Percentiles rank a stretch among this genome's conserved stretches.
Conservation (phyloP, 495 filamentous ascomycete genomes). For the Apiosordaria backusii region DNA sequence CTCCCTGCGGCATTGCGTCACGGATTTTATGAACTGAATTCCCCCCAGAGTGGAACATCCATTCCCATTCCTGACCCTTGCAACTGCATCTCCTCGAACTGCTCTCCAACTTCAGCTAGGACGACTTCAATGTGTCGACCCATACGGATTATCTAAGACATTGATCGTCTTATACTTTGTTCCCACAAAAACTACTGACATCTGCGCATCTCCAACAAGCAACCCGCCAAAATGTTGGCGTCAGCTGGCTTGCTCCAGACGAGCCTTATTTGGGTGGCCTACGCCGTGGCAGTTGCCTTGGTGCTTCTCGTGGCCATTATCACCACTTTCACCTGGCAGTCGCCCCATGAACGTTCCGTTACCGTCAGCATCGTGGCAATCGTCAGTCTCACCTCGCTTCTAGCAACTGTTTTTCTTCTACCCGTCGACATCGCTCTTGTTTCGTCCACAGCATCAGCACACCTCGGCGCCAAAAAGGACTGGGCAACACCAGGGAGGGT, state of each 20-base stretch:
- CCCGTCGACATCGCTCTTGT: slow-evolving; percentile 95
- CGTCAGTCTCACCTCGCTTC: slow-evolving; percentile 75
- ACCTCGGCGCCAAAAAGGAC: slow-evolving; percentile 79
- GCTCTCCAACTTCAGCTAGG: background rate
- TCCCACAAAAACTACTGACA: background rate
- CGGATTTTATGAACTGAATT: slow-evolving; percentile 8
- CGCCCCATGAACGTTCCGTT: slow-evolving; percentile 76
- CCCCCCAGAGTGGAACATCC: background rate
- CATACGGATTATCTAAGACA: background rate
- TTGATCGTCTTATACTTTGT: background rate
- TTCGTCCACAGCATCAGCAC: slow-evolving; percentile 75
- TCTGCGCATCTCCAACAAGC: background rate
- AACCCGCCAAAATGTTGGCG: slow-evolving; percentile 46
- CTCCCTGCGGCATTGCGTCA: slow-evolving; percentile 30
- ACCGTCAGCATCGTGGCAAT: slow-evolving; percentile 79
- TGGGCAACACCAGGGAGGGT: slow-evolving; percentile 85
- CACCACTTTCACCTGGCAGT: slow-evolving; percentile 84
- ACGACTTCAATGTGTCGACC: background rate
- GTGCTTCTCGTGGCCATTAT: slow-evolving; percentile 68
- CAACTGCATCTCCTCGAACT: background rate
- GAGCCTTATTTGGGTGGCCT: slow-evolving; percentile 89
- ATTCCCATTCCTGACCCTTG: background rate
- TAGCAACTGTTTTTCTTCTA: slow-evolving; percentile 87
- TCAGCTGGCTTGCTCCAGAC: slow-evolving; percentile 64
- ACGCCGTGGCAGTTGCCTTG: slow-evolving; percentile 71